These are phyloP conservation scores for Pulicaria dysenterica DNA, from an alignment of 129 eudicot genomes.

Conservation along the genomic window DNA sequence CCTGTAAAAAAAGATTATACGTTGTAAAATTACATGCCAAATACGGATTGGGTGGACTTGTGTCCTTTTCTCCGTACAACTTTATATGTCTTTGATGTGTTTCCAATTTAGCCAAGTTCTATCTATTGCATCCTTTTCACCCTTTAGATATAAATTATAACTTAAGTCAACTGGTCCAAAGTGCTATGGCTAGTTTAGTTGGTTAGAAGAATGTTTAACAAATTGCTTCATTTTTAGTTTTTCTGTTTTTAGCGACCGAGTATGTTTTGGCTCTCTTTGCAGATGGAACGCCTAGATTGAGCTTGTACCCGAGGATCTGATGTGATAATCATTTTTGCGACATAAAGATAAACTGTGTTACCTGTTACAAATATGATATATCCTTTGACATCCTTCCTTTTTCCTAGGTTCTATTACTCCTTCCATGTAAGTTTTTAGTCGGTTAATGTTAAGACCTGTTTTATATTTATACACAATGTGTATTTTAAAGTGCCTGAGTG, in stretches of 20 bases:
- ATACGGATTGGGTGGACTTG: too few species aligned
- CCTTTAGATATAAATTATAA: too few species aligned
- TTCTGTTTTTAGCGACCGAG: neutral
- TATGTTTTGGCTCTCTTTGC: constrained; percentile 26
- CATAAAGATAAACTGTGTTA: constrained; percentile 7
- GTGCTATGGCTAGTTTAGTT: too few species aligned
- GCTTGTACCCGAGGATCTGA: constrained; percentile 14
- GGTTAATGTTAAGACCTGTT: constrained; percentile 17
- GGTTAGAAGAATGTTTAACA: neutral
- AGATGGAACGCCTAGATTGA: constrained; percentile 77
- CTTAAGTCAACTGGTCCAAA: too few species aligned
- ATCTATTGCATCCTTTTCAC: too few species aligned
- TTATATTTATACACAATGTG: constrained; percentile 23
- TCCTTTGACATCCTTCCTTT: neutral
- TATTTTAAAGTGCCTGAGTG: constrained; percentile 20
- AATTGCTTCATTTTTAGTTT: constrained; percentile 14
- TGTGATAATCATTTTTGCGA: constrained; percentile 12
- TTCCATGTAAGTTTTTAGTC: constrained; percentile 24
- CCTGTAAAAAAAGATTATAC: too few species aligned
- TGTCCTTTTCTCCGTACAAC: too few species aligned
- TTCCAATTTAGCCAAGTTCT: too few species aligned
- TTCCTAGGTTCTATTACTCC: neutral
- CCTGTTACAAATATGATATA: constrained; percentile 27
- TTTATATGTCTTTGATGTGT: too few species aligned
- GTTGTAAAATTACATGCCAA: too few species aligned